Evolutionary conservation across 371 early-diverging fungal species (phyloP), one percentile per base, ranked within the genome.

Genomic region (Choanephora cucurbitarum): DNA sequence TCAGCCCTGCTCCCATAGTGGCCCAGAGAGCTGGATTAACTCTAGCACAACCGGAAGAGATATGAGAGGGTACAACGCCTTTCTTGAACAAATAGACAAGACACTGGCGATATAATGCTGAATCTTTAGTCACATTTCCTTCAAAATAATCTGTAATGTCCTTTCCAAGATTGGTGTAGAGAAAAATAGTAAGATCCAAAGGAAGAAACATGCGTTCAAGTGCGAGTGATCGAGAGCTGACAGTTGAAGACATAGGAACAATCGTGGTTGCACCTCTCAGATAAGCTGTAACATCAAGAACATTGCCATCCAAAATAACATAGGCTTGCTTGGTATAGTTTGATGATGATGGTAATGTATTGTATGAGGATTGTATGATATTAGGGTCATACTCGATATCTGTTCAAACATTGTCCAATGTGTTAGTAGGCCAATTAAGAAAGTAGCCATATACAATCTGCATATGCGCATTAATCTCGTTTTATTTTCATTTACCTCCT

Each of bases 21-120:
- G 77, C 75, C 80, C 80, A 76, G 0, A 79, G 48, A 8, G 74
- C 75, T 24, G 80, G 80, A 40, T 79, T 76, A 41, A 70, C 64
- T 14, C 60, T 64, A 2, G 42, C 45, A 32, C 77, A 79, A 23
- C 65, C 76, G 7, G 52, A 44, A 1, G 65, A 57, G 7, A 54
- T 52, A 15, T 53, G 54, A 2, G 72, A 67, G 3, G 59, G 56
- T 1, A 57, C 57, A 22, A 73, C 66, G 5, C 77, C 77, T 14
- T 61, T 64, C 21, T 64, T 64, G 24, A 76, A 79, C 7, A 79
- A 47, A 10, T 54, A 44, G 7, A 67, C 47, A 15, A 79, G 52
- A 19, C 80, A 79, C 4, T 42, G 32, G 1, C 59, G 43, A 42
- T 74, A 79, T 0, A 71, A 13, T 0, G 57, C 55, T 7, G 64